phyloP scores from a whole-genome alignment of 345 rosid genomes.

The Euclidium syriacum region DNA sequence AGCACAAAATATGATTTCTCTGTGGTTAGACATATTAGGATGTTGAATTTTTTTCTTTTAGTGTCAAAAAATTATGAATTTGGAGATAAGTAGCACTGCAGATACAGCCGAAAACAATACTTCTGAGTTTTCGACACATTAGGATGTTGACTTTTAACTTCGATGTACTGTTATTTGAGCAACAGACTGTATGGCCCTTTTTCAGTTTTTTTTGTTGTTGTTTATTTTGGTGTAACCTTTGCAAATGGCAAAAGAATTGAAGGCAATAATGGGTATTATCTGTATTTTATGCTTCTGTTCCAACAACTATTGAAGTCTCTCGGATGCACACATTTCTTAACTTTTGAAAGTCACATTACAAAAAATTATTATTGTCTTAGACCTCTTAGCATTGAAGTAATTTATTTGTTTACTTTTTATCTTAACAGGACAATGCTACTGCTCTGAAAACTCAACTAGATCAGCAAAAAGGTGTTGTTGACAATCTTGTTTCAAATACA shows the following conservation, averaged over 20 bases:
- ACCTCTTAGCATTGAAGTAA: background rate
- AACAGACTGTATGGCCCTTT: background rate
- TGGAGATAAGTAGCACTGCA: background rate
- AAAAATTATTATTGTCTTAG: background rate
- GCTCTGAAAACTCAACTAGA: conserved; percentile 64
- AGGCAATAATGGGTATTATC: background rate
- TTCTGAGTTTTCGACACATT: background rate
- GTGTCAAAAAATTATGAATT: background rate
- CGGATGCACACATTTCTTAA: background rate
- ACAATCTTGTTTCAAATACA: conserved; percentile 72
- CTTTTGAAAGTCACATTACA: background rate
- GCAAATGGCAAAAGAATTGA: background rate
- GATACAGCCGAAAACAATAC: background rate
- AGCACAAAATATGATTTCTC: background rate
- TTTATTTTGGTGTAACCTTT: background rate
- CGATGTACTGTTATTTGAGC: background rate
- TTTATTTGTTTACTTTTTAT: background rate
- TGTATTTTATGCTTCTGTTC: background rate
- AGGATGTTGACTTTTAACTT: background rate
- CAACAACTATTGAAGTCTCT: background rate
- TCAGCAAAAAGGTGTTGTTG: conserved; percentile 63
- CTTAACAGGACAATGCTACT: conserved; percentile 53
- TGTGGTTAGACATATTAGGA: conserved; percentile 12
- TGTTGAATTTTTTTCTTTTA: background rate
- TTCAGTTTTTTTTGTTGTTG: background rate